Evolutionary conservation across 2,329 filamentous ascomycete genomes (phyloP).

Genomic region (Colletotrichum acutatum): DNA sequence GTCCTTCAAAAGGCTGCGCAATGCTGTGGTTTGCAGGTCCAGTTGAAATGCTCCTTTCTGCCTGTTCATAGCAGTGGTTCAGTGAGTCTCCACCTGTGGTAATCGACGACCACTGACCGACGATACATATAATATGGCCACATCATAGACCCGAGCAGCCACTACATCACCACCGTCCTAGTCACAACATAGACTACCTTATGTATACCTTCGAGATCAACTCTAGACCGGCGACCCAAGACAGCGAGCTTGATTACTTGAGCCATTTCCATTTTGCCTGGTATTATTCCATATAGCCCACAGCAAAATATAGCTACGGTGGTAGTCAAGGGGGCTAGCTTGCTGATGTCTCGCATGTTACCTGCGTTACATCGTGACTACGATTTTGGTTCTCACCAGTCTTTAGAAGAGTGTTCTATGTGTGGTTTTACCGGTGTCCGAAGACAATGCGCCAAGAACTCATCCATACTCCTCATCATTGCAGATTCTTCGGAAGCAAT

Average conservation of each 20-base stretch:
- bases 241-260: not conserved
- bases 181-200: not conserved
- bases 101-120: no score
- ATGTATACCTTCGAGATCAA: not conserved
- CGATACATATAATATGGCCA: no score
- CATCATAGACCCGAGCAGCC: not conserved
- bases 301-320: not conserved
- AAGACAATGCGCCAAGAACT: not conserved
- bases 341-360: not conserved
- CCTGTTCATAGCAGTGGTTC: no score
- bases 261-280: not conserved
- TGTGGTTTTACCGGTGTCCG: not conserved
- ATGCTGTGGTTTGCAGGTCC: no score
- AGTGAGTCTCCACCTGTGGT: no score
- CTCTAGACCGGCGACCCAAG: not conserved
- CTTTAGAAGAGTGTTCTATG: not conserved
- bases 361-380: not conserved
- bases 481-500: not conserved
- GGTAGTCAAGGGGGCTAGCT: no score
- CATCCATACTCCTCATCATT: not conserved
- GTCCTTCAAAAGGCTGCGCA: no score
- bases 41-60: no score
- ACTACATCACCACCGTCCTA: not conserved
- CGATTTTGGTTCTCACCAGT: no score
- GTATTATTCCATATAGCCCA: not conserved